Evolutionary conservation across 176 grass and related monocot species (phyloP).

Genomic region (Thalia dealbata): DNA sequence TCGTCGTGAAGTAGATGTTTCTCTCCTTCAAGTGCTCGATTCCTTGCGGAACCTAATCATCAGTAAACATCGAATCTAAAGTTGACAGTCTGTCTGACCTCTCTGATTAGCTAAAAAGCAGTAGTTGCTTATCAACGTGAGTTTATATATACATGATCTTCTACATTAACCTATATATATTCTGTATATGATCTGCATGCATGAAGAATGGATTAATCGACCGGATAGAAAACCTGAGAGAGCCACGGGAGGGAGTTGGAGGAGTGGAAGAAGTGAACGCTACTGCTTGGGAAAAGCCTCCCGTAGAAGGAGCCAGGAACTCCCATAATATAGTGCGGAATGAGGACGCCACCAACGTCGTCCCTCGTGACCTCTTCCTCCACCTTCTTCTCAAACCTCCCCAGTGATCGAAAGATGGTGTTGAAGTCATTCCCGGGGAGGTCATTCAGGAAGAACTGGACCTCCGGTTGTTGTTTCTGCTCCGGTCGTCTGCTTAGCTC

Average conservation of each 20-base stretch:
- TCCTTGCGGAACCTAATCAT: slow-evolving; percentile 2
- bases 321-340: slow-evolving; percentile 34
- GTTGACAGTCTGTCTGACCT: not conserved
- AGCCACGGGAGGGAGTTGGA: slow-evolving; percentile 48
- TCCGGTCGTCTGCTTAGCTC: not conserved
- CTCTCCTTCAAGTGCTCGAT: slow-evolving; percentile 20
- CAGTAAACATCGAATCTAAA: too few species aligned
- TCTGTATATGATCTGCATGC: not conserved
- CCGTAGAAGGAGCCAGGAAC: slow-evolving; percentile 53
- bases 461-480: not conserved
- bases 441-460: slow-evolving; percentile 47
- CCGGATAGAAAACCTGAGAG: slow-evolving; percentile 34
- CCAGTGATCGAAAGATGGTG: slow-evolving; percentile 31
- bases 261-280: slow-evolving; percentile 64
- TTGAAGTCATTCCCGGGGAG: slow-evolving; percentile 47
- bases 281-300: slow-evolving; percentile 34
- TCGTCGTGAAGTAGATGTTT: slow-evolving; percentile 38
- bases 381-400: not conserved
- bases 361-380: not conserved
- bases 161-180: too few species aligned
- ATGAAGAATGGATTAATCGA: not conserved
- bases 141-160: not conserved
- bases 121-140: too few species aligned
- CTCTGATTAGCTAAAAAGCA: too few species aligned
- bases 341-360: not conserved